Evolutionary conservation across 2,329 filamentous ascomycete species (phyloP).

Genomic region (Neonectria coccinea): DNA sequence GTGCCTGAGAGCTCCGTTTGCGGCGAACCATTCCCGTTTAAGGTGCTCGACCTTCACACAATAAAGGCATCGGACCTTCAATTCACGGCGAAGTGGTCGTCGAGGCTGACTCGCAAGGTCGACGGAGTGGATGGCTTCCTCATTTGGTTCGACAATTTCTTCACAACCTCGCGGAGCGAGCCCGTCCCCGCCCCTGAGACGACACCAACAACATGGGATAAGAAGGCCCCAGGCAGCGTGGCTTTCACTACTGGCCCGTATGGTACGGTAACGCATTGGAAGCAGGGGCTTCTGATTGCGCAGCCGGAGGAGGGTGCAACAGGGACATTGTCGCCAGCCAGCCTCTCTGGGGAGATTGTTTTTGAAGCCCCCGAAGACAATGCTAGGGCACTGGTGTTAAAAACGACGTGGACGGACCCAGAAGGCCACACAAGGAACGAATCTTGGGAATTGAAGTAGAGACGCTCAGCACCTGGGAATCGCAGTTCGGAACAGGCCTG

Average conservation of each 20-base stretch:
- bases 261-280: slow-evolving; percentile 87
- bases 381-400: slow-evolving; percentile 75
- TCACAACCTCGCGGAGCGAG: slow-evolving; percentile 71
- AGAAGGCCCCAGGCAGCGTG: slow-evolving; percentile 69
- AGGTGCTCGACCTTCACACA: slow-evolving; percentile 81
- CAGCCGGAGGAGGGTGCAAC: slow-evolving; percentile 65
- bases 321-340: slow-evolving; percentile 64
- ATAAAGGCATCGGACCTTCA: slow-evolving; percentile 77
- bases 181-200: slow-evolving; percentile 62
- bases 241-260: slow-evolving; percentile 89
- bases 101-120: slow-evolving; percentile 70
- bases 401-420: slow-evolving; percentile 69
- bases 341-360: slow-evolving; percentile 74
- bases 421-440: slow-evolving; percentile 57
- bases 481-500: not conserved
- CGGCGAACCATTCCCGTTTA: slow-evolving; percentile 73
- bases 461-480: slow-evolving; percentile 2
- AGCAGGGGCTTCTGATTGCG: slow-evolving; percentile 81
- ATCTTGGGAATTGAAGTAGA: slow-evolving; percentile 63
- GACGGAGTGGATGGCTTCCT: slow-evolving; percentile 86
- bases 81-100: slow-evolving; percentile 77
- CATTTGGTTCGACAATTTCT: slow-evolving; percentile 96
- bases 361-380: slow-evolving; percentile 78
- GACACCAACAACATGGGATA: slow-evolving; percentile 72
- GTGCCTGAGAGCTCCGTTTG: slow-evolving; percentile 72